A percentile compares a stretch with the other conserved stretches of the same genome.
phyloP scores from a whole-genome alignment of 2,329 filamentous ascomycete species.

The Aspergillus arachidicola region DNA sequence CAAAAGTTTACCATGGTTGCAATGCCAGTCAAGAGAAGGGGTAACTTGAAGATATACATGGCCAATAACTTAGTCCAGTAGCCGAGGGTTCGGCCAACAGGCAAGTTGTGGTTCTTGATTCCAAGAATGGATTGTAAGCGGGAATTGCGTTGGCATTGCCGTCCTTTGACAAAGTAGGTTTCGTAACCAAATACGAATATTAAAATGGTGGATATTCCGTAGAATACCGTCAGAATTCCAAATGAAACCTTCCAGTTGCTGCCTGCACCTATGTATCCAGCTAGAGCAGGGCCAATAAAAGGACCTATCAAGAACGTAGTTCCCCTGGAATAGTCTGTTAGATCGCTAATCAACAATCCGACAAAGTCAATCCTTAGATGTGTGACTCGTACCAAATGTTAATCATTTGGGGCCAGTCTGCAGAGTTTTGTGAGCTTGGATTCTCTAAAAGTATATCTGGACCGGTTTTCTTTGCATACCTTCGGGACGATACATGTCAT shows the following conservation, averaged over 20 bases:
- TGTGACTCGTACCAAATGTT: background rate
- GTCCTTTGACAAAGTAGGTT: background rate
- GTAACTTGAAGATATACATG: conserved; percentile 34
- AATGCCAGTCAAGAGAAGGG: conserved; percentile 34
- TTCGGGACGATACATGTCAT: conserved; percentile 39
- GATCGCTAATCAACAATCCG: background rate
- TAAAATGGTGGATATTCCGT: conserved; percentile 21
- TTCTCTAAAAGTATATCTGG: background rate
- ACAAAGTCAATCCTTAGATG: background rate
- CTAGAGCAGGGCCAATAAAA: conserved; percentile 40
- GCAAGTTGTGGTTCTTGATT: conserved; percentile 32
- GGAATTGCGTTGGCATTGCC: conserved; percentile 14
- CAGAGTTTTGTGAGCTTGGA: background rate
- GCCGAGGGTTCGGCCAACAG: conserved; percentile 27
- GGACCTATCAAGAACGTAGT: conserved; percentile 38
- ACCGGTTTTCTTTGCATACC: conserved; percentile 15
- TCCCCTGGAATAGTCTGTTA: background rate
- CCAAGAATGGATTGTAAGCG: conserved; percentile 33
- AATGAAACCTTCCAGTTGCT: conserved; percentile 38
- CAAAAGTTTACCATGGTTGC: conserved; percentile 40
- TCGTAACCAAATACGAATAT: background rate
- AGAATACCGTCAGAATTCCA: conserved; percentile 38
- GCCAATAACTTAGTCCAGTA: conserved; percentile 28
- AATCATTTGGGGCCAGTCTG: background rate
- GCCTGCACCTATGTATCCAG: conserved; percentile 39